These are phyloP conservation scores for Hypoxylon intermedium DNA, from an alignment of 495 filamentous ascomycete genomes.

Conservation along the genomic window DNA sequence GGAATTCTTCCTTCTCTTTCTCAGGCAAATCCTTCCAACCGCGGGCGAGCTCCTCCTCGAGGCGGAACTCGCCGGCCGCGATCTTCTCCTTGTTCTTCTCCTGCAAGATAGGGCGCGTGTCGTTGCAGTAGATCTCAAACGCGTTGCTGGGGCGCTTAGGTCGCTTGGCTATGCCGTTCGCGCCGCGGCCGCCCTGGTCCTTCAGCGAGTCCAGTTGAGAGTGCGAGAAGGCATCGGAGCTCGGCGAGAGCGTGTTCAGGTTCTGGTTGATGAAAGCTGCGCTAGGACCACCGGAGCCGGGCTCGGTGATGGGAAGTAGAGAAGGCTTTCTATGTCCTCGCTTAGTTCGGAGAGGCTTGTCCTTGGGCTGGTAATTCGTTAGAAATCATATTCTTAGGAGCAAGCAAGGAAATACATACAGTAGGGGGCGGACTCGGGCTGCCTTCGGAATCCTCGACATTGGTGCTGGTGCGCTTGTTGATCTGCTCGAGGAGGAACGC, in stretches of 20 bases:
- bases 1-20: slow-evolving; percentile 53
- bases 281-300: slow-evolving; percentile 37
- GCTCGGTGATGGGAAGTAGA: slow-evolving; percentile 46
- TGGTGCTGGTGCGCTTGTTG: slow-evolving; percentile 81
- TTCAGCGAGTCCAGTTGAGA: slow-evolving; percentile 45
- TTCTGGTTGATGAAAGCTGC: slow-evolving; percentile 55
- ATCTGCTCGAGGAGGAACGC: slow-evolving; percentile 90
- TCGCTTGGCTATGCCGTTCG: slow-evolving; percentile 42
- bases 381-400: slow-evolving; percentile 31
- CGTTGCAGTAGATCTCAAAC: slow-evolving; percentile 61
- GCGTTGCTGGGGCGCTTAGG: slow-evolving; percentile 54
- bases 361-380: slow-evolving; percentile 70
- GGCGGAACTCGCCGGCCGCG: slow-evolving; percentile 44
- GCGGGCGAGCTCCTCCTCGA: slow-evolving; percentile 56
- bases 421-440: slow-evolving; percentile 76
- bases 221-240: slow-evolving; percentile 54
- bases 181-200: slow-evolving; percentile 26
- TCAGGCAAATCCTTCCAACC: slow-evolving; percentile 58
- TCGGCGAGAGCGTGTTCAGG: slow-evolving; percentile 52
- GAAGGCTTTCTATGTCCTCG: slow-evolving; percentile 69
- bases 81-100: slow-evolving; percentile 49
- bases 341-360: slow-evolving; percentile 89
- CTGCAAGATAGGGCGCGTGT: slow-evolving; percentile 48
- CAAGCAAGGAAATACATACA: slow-evolving; percentile 55
- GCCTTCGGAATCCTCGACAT: slow-evolving; percentile 75